Percentiles rank a stretch among this genome's conserved stretches.
These are phyloP conservation scores for Cnidoscolus chayamansa DNA, from an alignment of 441 rosid species.

Conservation along the genomic window DNA sequence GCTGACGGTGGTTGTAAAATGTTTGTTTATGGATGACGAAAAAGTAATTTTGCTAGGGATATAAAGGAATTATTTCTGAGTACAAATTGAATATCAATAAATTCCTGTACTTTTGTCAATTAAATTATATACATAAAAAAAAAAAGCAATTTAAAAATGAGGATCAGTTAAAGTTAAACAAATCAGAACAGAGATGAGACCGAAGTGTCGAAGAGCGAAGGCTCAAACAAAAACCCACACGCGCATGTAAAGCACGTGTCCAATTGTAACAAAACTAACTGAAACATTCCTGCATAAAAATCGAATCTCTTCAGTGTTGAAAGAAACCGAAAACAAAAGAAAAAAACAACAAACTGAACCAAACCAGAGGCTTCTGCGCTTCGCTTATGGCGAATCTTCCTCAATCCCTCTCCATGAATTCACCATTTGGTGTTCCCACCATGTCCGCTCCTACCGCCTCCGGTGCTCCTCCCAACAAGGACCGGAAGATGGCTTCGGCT, in stretches of 20 bases:
- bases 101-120: no score
- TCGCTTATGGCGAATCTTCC: constrained; percentile 46
- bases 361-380: not conserved
- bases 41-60: no score
- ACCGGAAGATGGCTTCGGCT: constrained; percentile 89
- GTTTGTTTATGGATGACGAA: no score
- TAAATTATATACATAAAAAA: no score
- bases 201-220: no score
- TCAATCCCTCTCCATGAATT: constrained; percentile 44
- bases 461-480: constrained; percentile 70
- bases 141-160: no score
- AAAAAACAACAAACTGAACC: not conserved
- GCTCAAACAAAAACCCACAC: constrained; percentile 2
- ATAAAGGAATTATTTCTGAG: no score
- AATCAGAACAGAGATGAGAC: no score
- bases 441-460: constrained; percentile 24
- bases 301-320: not conserved
- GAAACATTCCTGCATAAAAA: not conserved
- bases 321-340: not conserved
- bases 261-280: not conserved
- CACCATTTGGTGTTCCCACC: constrained; percentile 45
- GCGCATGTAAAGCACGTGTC: constrained; percentile 31
- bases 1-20: no score
- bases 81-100: no score
- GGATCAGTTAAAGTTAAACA: no score